Percentiles rank a stretch among this genome's conserved stretches.
phyloP scores from a whole-genome alignment of 169 alveolate species.

The Eimeria sp. region DNA sequence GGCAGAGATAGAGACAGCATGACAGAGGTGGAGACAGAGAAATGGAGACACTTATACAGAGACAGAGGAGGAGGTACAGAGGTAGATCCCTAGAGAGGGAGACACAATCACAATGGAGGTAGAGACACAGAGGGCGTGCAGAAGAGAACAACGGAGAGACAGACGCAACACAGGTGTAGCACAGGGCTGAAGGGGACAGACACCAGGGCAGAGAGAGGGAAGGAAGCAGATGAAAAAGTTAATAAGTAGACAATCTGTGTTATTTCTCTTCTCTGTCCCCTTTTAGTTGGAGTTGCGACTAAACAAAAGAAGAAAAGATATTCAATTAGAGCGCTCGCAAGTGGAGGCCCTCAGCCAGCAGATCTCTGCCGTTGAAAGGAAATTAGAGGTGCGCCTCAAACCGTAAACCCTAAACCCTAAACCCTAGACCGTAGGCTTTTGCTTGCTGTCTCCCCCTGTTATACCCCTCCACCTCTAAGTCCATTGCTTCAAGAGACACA shows the following conservation, averaged over 20 bases:
- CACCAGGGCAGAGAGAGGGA: background rate
- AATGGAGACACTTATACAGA: background rate
- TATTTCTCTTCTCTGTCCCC: background rate
- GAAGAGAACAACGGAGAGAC: background rate
- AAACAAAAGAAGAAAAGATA: background rate
- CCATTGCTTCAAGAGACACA: too few species aligned
- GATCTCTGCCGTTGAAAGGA: background rate
- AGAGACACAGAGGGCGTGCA: background rate
- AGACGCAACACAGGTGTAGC: background rate
- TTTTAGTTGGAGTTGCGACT: constrained; percentile 1
- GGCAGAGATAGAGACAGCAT: background rate
- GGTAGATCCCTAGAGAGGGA: background rate
- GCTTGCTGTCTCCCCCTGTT: background rate
- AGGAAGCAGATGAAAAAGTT: background rate
- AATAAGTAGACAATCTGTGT: background rate
- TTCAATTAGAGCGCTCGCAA: background rate
- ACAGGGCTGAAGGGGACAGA: background rate
- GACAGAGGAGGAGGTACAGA: background rate
- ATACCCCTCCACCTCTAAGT: background rate
- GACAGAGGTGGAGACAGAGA: background rate
- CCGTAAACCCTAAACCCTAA: constrained; percentile 26
- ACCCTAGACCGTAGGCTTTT: background rate
- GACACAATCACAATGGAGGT: background rate
- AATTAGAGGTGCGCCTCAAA: background rate
- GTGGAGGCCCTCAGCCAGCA: background rate